phyloP scores from a whole-genome alignment of 106 monocot species.

The Dioscorea zingiberensis region DNA sequence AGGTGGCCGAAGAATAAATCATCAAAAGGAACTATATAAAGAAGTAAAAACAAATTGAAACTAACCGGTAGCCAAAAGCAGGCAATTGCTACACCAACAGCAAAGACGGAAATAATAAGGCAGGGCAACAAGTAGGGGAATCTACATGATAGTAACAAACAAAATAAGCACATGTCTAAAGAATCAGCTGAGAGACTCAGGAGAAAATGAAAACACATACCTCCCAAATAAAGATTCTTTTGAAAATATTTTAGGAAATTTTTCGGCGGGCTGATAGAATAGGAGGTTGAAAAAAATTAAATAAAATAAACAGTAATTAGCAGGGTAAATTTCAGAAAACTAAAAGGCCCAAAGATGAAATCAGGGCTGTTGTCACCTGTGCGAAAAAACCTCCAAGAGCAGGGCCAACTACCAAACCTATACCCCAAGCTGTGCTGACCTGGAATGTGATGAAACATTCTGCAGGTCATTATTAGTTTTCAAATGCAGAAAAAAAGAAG shows the following conservation, averaged over 20 bases:
- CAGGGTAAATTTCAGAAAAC: neutral
- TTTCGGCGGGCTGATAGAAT: slow-evolving; percentile 65
- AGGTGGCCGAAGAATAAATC: too few species aligned
- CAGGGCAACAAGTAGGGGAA: slow-evolving; percentile 68
- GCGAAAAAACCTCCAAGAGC: slow-evolving; percentile 10
- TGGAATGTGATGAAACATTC: neutral
- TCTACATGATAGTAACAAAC: slow-evolving; percentile 24
- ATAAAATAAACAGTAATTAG: neutral
- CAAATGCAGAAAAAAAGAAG: too few species aligned
- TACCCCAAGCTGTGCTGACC: slow-evolving; percentile 8
- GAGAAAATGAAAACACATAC: slow-evolving; percentile 14
- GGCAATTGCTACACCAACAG: slow-evolving; percentile 26
- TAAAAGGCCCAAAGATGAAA: too few species aligned
- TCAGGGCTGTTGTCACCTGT: neutral
- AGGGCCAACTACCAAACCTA: slow-evolving; percentile 7
- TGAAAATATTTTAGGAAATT: slow-evolving; percentile 64
- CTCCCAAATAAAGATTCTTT: slow-evolving; percentile 60
- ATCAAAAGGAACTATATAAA: too few species aligned
- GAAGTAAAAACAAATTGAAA: neutral
- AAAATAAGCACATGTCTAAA: neutral
- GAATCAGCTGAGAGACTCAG: neutral
- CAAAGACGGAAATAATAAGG: slow-evolving; percentile 45
- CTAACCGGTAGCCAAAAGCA: slow-evolving; percentile 49
- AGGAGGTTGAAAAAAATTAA: neutral
- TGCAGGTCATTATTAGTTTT: neutral